Conservation (phyloP, 2,329 filamentous ascomycete species). For the Fonsecaea nubica region DNA sequence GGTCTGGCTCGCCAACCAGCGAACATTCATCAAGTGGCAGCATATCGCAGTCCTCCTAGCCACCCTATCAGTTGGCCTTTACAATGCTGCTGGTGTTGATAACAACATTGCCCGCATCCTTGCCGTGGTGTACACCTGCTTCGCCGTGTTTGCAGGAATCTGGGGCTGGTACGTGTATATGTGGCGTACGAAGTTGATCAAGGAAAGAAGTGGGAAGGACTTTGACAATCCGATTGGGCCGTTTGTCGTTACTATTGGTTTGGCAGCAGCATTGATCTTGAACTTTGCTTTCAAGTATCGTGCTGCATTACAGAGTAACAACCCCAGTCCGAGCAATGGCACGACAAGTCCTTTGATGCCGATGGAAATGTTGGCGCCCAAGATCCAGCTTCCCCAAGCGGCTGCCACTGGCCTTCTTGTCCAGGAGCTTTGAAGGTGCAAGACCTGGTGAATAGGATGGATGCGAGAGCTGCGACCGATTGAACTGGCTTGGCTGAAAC, state of each 20-base stretch:
- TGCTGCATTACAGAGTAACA: slow-evolving; percentile 25
- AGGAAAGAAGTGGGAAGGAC: slow-evolving; percentile 84
- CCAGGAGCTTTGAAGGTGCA: slow-evolving; percentile 15
- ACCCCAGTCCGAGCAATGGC: background rate
- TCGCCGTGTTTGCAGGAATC: slow-evolving; percentile 79
- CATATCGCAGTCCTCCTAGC: slow-evolving; percentile 90
- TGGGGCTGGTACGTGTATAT: slow-evolving; percentile 91
- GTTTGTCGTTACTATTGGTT: slow-evolving; percentile 77
- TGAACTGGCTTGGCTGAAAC: background rate
- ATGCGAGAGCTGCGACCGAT: background rate
- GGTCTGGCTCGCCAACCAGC: slow-evolving; percentile 98
- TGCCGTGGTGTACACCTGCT: slow-evolving; percentile 80
- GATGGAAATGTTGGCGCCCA: slow-evolving; percentile 8
- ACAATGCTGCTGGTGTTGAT: slow-evolving; percentile 79
- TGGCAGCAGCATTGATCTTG: slow-evolving; percentile 78
- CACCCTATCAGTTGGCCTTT: slow-evolving; percentile 80
- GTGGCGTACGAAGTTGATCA: slow-evolving; percentile 76
- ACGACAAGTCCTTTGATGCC: slow-evolving; percentile 1
- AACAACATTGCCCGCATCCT: slow-evolving; percentile 78
- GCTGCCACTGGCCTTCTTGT: slow-evolving; percentile 4
- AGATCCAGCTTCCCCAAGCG: slow-evolving; percentile 8
- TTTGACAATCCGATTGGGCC: slow-evolving; percentile 91
- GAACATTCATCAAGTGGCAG: slow-evolving; percentile 98
- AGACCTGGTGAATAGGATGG: background rate
- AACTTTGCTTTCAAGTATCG: slow-evolving; percentile 82